Evolutionary conservation across 2,329 filamentous ascomycete genomes (phyloP).

Genomic region (Clarireedia monteithiana): DNA sequence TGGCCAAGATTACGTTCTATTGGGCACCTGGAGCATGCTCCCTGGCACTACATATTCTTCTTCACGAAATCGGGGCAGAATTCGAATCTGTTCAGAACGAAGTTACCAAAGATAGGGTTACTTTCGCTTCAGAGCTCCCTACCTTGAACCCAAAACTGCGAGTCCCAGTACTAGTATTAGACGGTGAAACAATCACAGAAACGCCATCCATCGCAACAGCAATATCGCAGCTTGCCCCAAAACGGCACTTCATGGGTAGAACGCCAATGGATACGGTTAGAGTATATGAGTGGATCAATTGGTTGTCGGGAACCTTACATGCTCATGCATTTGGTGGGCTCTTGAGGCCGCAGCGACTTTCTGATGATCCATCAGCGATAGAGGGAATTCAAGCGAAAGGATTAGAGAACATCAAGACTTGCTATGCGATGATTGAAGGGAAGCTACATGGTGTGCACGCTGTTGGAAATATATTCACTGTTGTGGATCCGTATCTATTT

Average conservation of each 20-base stretch:
- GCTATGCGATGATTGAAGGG: slow-evolving; percentile 23
- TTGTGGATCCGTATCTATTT: slow-evolving; percentile 30
- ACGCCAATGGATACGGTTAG: slow-evolving; percentile 26
- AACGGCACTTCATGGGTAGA: slow-evolving; percentile 25
- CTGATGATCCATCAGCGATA: slow-evolving; percentile 17
- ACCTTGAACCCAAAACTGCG: slow-evolving; percentile 29
- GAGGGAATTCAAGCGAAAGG: slow-evolving; percentile 19
- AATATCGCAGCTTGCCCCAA: slow-evolving; percentile 22
- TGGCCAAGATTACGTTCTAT: slow-evolving; percentile 16
- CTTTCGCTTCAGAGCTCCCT: slow-evolving; percentile 8
- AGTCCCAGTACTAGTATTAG: slow-evolving; percentile 27
- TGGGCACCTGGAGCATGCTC: slow-evolving; percentile 27
- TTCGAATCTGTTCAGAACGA: slow-evolving; percentile 17
- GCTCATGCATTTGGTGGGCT: slow-evolving; percentile 23
- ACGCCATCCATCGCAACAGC: slow-evolving; percentile 27
- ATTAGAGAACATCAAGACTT: slow-evolving; percentile 18
- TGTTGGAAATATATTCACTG: slow-evolving; percentile 28
- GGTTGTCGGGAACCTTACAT: slow-evolving; percentile 29
- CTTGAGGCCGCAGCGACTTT: slow-evolving; percentile 23
- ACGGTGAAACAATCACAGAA: slow-evolving; percentile 29
- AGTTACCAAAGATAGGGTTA: slow-evolving; percentile 6
- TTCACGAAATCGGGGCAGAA: slow-evolving; percentile 21
- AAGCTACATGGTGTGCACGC: slow-evolving; percentile 21
- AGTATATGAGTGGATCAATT: slow-evolving; percentile 32
- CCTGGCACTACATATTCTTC: slow-evolving; percentile 28